phyloP scores from a whole-genome alignment of 2,329 filamentous ascomycete genomes.

The Paraphoma chrysanthemicola region DNA sequence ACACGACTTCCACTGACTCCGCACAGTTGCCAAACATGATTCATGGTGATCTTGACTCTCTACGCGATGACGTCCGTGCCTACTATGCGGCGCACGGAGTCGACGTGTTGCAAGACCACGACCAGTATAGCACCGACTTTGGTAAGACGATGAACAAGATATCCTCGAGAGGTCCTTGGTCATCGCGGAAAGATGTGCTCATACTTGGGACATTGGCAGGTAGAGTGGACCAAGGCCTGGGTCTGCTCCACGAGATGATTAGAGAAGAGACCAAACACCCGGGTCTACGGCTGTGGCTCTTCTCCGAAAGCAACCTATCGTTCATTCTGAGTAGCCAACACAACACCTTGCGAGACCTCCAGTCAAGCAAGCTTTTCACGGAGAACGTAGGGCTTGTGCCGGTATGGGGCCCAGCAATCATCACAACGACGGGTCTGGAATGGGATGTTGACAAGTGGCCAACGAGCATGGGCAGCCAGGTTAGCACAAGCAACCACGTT shows the following conservation, averaged over 20 bases:
- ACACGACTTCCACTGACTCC: constrained; percentile 16
- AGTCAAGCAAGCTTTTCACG: constrained; percentile 63
- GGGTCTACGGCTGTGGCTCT: constrained; percentile 69
- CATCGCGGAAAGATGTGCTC: constrained; percentile 66
- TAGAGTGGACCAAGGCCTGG: constrained; percentile 89
- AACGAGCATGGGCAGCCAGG: constrained; percentile 60
- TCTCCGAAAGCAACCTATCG: constrained; percentile 81
- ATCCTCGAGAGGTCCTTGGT: constrained; percentile 49
- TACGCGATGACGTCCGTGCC: constrained; percentile 66
- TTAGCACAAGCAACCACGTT: constrained; percentile 60
- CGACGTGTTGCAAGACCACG: constrained; percentile 71
- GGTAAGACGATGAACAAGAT: constrained; percentile 75
- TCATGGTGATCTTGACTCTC: constrained; percentile 90
- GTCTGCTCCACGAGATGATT: constrained; percentile 85
- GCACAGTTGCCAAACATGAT: constrained; percentile 64
- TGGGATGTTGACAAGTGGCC: constrained; percentile 90
- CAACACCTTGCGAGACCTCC: constrained; percentile 72
- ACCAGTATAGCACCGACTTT: constrained; percentile 92
- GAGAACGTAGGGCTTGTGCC: constrained; percentile 88
- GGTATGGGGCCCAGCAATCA: constrained; percentile 76
- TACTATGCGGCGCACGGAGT: constrained; percentile 71
- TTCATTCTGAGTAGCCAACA: constrained; percentile 76
- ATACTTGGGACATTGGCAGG: constrained; percentile 86
- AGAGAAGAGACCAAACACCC: constrained; percentile 56
- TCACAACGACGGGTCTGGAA: constrained; percentile 81